A percentile compares a stretch with the other conserved stretches of the same genome.
These are phyloP conservation scores for Cutaneotrichosporon sp. DNA, from an alignment of 1,284 basidiomycete species.

Conservation along the genomic window DNA sequence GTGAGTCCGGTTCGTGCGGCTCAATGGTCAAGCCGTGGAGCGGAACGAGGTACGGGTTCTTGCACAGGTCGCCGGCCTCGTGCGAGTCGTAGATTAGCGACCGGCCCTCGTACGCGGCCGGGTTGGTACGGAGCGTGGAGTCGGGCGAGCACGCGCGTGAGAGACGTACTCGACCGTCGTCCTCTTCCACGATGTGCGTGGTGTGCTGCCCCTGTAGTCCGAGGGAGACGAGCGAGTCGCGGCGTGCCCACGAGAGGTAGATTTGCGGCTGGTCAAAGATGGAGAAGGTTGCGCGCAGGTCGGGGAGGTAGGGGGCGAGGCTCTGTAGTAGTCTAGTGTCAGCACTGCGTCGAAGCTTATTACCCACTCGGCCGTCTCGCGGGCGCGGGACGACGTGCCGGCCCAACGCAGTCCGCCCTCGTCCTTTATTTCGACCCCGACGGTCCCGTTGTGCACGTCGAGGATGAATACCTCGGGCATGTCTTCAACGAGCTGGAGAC, in stretches of 20 bases:
- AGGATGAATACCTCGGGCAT: slow-evolving; percentile 43
- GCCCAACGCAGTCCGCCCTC: slow-evolving; percentile 38
- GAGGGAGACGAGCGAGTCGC: slow-evolving; percentile 45
- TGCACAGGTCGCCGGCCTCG: slow-evolving; percentile 43
- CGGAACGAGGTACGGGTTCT: slow-evolving; percentile 45
- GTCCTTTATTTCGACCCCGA: slow-evolving; percentile 30
- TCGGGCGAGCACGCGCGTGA: slow-evolving; percentile 40
- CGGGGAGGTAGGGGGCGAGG: slow-evolving; percentile 43
- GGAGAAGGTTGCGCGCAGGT: slow-evolving; percentile 48
- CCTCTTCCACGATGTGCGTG: slow-evolving; percentile 26
- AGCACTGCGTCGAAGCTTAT: background rate
- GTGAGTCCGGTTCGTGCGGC: slow-evolving; percentile 37
- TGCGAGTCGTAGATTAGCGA: slow-evolving; percentile 43
- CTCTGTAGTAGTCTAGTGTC: slow-evolving; percentile 34
- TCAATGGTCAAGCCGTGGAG: slow-evolving; percentile 45
- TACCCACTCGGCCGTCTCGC: slow-evolving; percentile 32
- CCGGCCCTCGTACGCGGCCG: slow-evolving; percentile 20
- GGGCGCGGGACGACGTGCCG: slow-evolving; percentile 36
- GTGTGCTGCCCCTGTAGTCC: slow-evolving; percentile 43
- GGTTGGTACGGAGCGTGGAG: slow-evolving; percentile 32
- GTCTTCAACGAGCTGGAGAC: slow-evolving; percentile 55
- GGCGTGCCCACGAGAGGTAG: slow-evolving; percentile 47
- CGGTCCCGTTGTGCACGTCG: slow-evolving; percentile 28
- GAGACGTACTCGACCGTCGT: slow-evolving; percentile 33
- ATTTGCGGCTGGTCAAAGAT: slow-evolving; percentile 52